Evolutionary conservation across 2,329 filamentous ascomycete species (phyloP), one percentile per base, ranked within the genome.

Genomic region (Pseudomassariella vexata): DNA sequence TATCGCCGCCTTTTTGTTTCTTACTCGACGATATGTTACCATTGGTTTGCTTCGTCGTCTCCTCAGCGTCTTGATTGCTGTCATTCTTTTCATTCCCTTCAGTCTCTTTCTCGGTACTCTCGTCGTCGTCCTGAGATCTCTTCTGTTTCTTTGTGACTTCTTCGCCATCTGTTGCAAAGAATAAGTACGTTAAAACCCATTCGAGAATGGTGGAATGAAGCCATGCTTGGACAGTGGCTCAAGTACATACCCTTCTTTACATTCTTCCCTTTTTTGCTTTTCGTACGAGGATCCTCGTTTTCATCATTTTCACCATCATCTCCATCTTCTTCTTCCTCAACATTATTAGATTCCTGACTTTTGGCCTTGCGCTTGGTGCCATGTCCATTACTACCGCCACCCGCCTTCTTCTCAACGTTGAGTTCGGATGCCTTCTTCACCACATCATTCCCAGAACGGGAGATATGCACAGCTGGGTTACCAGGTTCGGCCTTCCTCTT

Each of bases 381-480:
- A 24, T 32, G 23, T 19, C 30, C 44, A 49, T 55, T 38, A 38
- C 32, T 27, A 5, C 29, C 34, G 12, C 42, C 45, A 12, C 49
- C 55, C 7, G 46, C 56, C 38, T 64, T 63, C 44, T 69, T 50
- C 35, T 78, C 72, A 20, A 80, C 61, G 3, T 68, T 65, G 18
- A 81, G 58, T 55, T 82, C 77, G 25, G 65, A 70, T 9, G 76
- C 73, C 40, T 65, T 66, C 60, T 82, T 80, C 32, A 79, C 75
- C 14, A 80, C 76, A 50, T 82, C 76, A 45, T 81, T 79, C 28
- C 77, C 76, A 10, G 65, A 60, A 27, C 75, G 65, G 45, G 65
- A 63, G 45, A 82, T 57, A 41, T 71, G 68, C 5, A 82, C 71
- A 19, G 76, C 78, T 3, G 76, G 77, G 41, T 82, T 75, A 14